Percentiles rank a stretch among this genome's conserved stretches.
Evolutionary conservation across 441 rosid genomes (phyloP).

Genomic region (Euphorbia celastroides): DNA sequence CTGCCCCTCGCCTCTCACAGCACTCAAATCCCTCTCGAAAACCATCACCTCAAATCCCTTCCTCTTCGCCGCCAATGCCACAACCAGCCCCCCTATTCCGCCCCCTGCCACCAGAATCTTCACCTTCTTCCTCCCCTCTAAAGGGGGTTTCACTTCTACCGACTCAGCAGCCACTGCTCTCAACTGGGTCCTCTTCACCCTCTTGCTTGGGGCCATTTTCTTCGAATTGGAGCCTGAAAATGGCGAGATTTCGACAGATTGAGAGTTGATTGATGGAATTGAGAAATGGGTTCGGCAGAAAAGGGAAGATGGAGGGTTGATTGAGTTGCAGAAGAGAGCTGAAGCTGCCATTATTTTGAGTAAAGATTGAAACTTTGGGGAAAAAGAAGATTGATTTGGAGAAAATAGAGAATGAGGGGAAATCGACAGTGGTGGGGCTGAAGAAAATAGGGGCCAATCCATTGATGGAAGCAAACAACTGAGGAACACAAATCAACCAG

Average conservation of each 20-base stretch:
- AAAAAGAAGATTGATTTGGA: no score
- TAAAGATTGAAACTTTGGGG: not conserved
- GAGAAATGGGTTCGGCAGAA: conserved; percentile 48
- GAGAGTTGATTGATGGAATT: conserved; percentile 27
- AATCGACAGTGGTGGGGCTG: not conserved
- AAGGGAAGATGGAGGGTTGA: conserved; percentile 41
- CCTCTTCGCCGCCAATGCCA: conserved; percentile 80
- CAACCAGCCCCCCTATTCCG: conserved; percentile 82
- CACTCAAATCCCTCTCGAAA: conserved; percentile 85
- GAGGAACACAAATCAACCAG: conserved; percentile 26
- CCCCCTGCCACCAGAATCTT: conserved; percentile 81
- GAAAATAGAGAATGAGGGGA: not conserved
- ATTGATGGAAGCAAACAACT: conserved; percentile 1
- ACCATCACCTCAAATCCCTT: conserved; percentile 82
- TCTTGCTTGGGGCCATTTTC: conserved; percentile 17
- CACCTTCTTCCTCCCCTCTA: conserved; percentile 33
- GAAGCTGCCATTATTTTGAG: conserved; percentile 46
- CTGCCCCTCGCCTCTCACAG: conserved; percentile 89
- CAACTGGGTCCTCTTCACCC: conserved; percentile 18
- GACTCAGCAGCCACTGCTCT: conserved; percentile 39
- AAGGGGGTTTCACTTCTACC: no score
- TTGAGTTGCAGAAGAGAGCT: conserved; percentile 43
- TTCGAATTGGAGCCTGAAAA: conserved; percentile 21
- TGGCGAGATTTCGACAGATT: conserved; percentile 37
- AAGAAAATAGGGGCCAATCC: conserved; percentile 15